Base-by-base conservation (phyloP, 495 filamentous ascomycete species). In the Bathelium albidoporum region DNA sequence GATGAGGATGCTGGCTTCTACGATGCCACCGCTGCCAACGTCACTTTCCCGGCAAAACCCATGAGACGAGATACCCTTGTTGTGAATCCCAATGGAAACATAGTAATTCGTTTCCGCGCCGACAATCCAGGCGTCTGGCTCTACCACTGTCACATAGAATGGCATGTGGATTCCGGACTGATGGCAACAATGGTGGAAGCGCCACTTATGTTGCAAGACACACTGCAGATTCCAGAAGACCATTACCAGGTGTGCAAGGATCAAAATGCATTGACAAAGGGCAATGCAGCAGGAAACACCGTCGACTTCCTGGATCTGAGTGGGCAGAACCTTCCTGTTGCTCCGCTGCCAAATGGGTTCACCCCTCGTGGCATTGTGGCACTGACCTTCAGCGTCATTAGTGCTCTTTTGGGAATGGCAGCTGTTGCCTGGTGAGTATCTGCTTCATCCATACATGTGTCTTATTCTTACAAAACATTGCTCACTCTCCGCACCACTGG, bases 61-160 rank as follows among this genome's bases (percentile, higher is more conserved):
- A 83, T 85, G 74, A 67, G 76, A n/a, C 74, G 84, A 45, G 85
- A 88, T 72, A 85, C 82, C 0, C 65, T 87, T 0, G 66, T 77
- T 52, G 78, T 87, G 29, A 74, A 75, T 9, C 79, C 80, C 24
- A 71, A 78, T 59, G 73, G 76, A 0, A 73, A 80, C 64, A 61
- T 76, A 28, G 76, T 76, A 7, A 58, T 79, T 1, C 75, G 82
- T 32, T 83, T 83, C 62, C 75, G 74, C 64, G 67, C 71, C 26
- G 77, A 80, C 62, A 95, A 95, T 70, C 87, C 90, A 20, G 91
- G 78, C 74, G 80, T 91, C 39, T 91, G 85, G 82, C 73, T 91
- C 26, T 88, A 91, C 72, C 89, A 94, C 71, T 92, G 89, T 75
- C 88, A 90, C 73, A 80, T 90, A 31, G 88, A 90, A 77, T 91